Base-by-base conservation (phyloP, 345 rosid genomes). In the Salix exigua region DNA sequence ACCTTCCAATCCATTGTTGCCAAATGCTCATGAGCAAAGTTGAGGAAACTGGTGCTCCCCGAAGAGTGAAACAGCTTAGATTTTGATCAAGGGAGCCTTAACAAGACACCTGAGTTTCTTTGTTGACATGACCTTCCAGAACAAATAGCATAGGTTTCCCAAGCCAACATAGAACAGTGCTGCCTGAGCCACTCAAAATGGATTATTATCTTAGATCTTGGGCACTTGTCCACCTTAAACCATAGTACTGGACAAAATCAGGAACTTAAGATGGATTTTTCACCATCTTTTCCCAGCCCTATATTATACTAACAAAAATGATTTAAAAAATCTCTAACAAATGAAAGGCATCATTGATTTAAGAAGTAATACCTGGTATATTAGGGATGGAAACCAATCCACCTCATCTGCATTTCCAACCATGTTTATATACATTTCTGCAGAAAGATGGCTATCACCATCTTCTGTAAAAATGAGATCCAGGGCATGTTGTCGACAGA, bases 401-500 rank as follows among this genome's bases (percentile, higher is more conserved):
- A 87, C 77, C 37, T 89, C 97, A 53, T 91, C 97, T 40, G 75
- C 90, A 83, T 81, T 87, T 80, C 90, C 93, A 83, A 90, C 94
- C 85, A 94, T 82, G 90, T 88, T 89, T 79, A 91, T 84, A 83
- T 94, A 96, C 94, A 91, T 88, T 74, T 96, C 98, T 16, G 99
- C 99, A 82, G 80, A 84, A 68, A 96, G 91, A 88, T 89, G 88
- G 83, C 96, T 94, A 72, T 94, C 98, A 73, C 98, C 99, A 70
- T 96, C 99, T 84, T 96, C 99, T 7, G 97, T 90, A 75, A 92
- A 96, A 79, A 96, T 94, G 82, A 96, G 97, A 81, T 96, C 97
- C 65, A 96, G 88, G n/a, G 91, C 99, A 91, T 96, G 98, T 70
- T 89, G 98, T 60, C 86, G 97, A 82, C 99, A 96, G 82, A 96